Percentiles rank a stretch among this genome's conserved stretches.
Conservation (phyloP, 208 protist species). For the Trypanosoma cruzi region DNA sequence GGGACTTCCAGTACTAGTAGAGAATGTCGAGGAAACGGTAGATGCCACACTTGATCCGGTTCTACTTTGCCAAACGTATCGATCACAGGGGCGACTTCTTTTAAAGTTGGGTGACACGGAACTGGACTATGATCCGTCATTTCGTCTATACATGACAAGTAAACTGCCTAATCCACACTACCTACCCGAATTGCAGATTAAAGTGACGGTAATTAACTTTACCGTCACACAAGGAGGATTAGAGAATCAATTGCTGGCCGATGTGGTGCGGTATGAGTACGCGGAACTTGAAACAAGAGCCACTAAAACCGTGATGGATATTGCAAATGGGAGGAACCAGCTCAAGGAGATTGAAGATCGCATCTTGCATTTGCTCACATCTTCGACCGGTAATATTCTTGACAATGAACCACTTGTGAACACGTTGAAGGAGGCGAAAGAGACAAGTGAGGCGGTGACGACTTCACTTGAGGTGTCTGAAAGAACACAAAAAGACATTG, state of each 20-base stretch:
- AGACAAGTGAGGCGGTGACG: constrained; percentile 91
- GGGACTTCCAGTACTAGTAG: constrained; percentile 95
- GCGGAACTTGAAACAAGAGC: constrained; percentile 92
- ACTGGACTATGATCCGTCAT: constrained; percentile 95
- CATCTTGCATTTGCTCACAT: constrained; percentile 93
- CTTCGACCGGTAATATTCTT: constrained; percentile 95
- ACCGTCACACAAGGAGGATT: constrained; percentile 93
- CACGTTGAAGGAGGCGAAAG: constrained; percentile 94
- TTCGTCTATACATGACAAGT: constrained; percentile 96
- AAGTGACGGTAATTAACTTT: constrained; percentile 95
- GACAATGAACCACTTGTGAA: constrained; percentile 96
- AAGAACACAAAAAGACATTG: constrained; percentile 95
- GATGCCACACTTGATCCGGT: constrained; percentile 96
- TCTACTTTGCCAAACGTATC: constrained; percentile 95
- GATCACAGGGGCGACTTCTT: constrained; percentile 85
- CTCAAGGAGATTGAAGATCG: constrained; percentile 94
- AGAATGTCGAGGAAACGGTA: constrained; percentile 96
- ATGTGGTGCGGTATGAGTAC: constrained; percentile 93
- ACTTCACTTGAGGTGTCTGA: constrained; percentile 91
- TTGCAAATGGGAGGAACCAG: constrained; percentile 95
- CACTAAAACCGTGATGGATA: constrained; percentile 93
- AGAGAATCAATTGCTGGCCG: constrained; percentile 94
- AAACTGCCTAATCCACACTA: constrained; percentile 96
- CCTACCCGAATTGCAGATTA: constrained; percentile 96
- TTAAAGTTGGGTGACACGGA: constrained; percentile 95